A percentile compares a stretch with the other conserved stretches of the same genome.
phyloP scores from a whole-genome alignment of 192 early-diverging fungal genomes.

The Backusella liffmaniae region DNA sequence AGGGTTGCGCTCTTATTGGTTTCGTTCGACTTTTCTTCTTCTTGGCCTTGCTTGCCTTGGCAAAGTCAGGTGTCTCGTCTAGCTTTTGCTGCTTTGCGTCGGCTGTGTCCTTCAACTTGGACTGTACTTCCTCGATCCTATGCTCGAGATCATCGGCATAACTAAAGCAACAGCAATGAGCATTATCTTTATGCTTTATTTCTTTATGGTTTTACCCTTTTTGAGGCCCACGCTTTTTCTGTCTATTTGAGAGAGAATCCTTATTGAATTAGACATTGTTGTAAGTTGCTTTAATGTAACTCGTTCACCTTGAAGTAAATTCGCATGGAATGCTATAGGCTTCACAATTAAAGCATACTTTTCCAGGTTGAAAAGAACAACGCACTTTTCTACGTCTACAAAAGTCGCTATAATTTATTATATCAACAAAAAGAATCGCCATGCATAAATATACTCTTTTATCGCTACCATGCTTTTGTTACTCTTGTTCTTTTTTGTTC shows the following conservation, averaged over 20 bases:
- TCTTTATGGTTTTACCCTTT: neutral
- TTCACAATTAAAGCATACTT: slow-evolving; percentile 1
- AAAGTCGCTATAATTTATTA: neutral
- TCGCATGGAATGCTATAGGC: neutral
- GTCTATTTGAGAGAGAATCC: neutral
- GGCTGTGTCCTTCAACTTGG: neutral
- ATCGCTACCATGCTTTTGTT: neutral
- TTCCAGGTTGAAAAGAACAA: neutral
- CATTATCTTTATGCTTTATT: neutral
- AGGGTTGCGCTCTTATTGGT: neutral
- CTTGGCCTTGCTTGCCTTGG: neutral
- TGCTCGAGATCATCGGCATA: slow-evolving; percentile 7
- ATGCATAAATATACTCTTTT: neutral
- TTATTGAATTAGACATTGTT: neutral
- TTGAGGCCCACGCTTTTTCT: neutral
- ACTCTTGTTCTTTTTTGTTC: neutral
- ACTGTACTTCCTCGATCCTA: neutral
- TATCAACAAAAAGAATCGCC: neutral
- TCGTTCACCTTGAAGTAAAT: neutral
- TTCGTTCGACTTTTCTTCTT: neutral
- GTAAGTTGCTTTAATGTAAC: no score
- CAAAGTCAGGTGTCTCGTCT: neutral
- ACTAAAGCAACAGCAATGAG: neutral
- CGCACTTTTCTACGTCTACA: slow-evolving; percentile 1
- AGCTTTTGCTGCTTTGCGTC: neutral